Evolutionary conservation across 768 basidiomycete species (phyloP), one percentile per base, ranked within the genome.

Genomic region (Kwoniella bestiolae): DNA sequence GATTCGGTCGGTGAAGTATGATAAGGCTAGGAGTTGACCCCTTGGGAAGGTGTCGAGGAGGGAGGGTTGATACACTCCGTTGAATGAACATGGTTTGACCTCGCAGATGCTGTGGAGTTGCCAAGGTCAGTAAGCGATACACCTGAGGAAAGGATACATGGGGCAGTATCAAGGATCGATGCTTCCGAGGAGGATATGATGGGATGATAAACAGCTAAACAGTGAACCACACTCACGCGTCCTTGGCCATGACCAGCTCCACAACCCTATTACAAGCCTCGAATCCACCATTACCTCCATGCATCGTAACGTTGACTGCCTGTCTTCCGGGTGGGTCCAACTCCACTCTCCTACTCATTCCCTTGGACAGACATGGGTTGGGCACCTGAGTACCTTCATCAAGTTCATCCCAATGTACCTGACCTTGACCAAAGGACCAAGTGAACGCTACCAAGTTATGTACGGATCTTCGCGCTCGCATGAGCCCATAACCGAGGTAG

Each of bases 1-100:
- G 63, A 95, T 85, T 38, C 96, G 91, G 84, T 98, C 96, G 83
- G 93, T 96, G 83, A 98, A 99, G 85, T 98, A 99, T 25, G 94
- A 96, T 1, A 99, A 85, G n/a, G 95, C 87, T 28, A 95, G 86
- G 67, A 95, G 85, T 75, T 88, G 89, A 64, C 95, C 95, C 9
- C 84, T 82, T 1, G 90, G 87, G 86, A 97, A 97, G 9, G 91
- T 89, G 67, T 95, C 91, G 63, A 90, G 83, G 26, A 98, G 84
- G 14, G 90, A 90, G 2, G 96, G 96, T 79, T 99, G 96, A 83
- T 98, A 98, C 26, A 96, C 92, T 12, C 96, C 96, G 75, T 92
- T 89, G 83, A 99, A 99, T 4, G 95, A 91, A 79, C 96, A 99
- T 0, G 96, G 96, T 75, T 94, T 91, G 67, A 90, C 84, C 72